Evolutionary conservation across 73 alveolate species (phyloP), one percentile per base, ranked within the genome.

Genomic region (Uronychia setigera): DNA sequence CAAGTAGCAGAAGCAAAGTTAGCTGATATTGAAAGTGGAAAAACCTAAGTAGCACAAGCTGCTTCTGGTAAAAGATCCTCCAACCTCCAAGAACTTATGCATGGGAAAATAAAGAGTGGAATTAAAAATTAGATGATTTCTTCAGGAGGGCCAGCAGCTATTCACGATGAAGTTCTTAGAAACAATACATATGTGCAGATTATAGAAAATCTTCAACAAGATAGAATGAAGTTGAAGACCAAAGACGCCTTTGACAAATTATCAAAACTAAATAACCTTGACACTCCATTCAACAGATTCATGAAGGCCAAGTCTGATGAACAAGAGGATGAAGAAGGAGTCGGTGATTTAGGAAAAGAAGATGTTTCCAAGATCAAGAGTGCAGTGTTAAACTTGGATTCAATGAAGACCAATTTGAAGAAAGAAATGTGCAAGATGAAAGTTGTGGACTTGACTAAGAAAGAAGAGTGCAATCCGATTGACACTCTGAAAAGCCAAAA

Each of bases 381-480:
- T 5, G 86, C 91, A 1, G 46, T 85, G 19, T 75, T 57, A 25
- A 78, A 76, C 79, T 76, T 85, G 59, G 81, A 75, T 76, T 30
- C 32, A 32, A 31, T 85, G 67, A 85, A 85, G 81, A 77, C 79
- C 76, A 77, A 77, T 31, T 31, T 85, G 76, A 76, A 58, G 76
- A 85, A 78, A 58, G 86, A 85, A 28, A 85, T 85, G 91, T 80
- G 85, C 29, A 19, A 74, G 76, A 85, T 85, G 29, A 85, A 85
- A 35, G 91, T 85, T 1, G 35, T 85, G 76, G 86, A 85, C 58
- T 26, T 85, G 31, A 83, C 90, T 26, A 83, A 83, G 79, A 74
- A 77, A n/a, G 84, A 31, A 1, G 90, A 83, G 78, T 57, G 5
- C 19, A 19, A 46, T 19, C 67, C 67, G n/a, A 46, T 46, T 5